A percentile compares a stretch with the other conserved stretches of the same genome.
Evolutionary conservation across 2,329 filamentous ascomycete genomes (phyloP).

Genomic region (Pyrenophora teres): DNA sequence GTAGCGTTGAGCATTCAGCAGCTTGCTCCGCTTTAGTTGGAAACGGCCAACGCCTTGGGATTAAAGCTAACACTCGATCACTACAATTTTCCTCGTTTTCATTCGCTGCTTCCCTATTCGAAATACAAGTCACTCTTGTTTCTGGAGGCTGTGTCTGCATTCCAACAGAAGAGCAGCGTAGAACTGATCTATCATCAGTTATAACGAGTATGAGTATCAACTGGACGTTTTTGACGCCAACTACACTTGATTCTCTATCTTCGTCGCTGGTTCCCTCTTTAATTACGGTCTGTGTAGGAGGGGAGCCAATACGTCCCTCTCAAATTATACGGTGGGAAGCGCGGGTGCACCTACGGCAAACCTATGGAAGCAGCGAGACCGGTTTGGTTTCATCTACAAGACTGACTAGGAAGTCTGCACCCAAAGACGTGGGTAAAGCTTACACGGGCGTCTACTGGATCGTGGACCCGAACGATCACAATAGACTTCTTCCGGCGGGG

Average conservation of each 20-base stretch:
- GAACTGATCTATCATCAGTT: slow-evolving; percentile 48
- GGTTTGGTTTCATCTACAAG: background rate
- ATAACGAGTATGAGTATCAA: slow-evolving; percentile 37
- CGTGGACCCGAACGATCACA: slow-evolving; percentile 16
- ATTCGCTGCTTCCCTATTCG: too few species aligned
- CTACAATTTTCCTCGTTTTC: too few species aligned
- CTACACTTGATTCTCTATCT: slow-evolving; percentile 10
- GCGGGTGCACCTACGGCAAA: background rate
- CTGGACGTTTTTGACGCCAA: slow-evolving; percentile 15
- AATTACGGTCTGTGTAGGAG: background rate
- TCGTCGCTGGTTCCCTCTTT: background rate
- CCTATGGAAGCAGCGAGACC: background rate
- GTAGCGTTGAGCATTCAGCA: slow-evolving; percentile 61
- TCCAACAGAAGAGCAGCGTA: too few species aligned
- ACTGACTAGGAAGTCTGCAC: background rate
- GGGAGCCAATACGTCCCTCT: background rate
- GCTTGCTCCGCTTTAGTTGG: too few species aligned
- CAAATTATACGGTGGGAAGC: background rate
- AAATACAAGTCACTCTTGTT: too few species aligned
- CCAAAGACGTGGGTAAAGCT: background rate
- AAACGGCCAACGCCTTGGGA: background rate
- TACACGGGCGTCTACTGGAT: slow-evolving; percentile 6
- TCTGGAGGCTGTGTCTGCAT: too few species aligned
- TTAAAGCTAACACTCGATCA: too few species aligned
- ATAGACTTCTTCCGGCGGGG: slow-evolving; percentile 15